Percentiles rank a stretch among this genome's conserved stretches.
Conservation (phyloP, 306 rosid genomes). For the Begonia fuchsioides region DNA sequence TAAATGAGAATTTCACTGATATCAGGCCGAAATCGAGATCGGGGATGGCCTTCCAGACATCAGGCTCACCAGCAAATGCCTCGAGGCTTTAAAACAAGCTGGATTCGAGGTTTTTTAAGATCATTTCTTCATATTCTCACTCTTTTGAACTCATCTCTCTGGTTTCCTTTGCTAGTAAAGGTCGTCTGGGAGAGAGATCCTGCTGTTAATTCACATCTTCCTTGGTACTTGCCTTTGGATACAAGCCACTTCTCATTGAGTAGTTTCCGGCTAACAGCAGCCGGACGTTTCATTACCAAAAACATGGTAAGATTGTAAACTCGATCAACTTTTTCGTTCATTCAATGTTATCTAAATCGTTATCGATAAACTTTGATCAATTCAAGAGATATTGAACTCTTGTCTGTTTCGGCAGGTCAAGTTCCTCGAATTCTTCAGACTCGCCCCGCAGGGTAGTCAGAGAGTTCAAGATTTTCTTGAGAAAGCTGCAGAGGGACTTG, state of each 20-base stretch:
- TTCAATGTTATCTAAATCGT: too few species aligned
- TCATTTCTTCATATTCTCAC: conserved; percentile 3
- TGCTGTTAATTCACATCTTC: conserved; percentile 45
- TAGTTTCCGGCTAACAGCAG: conserved; percentile 77
- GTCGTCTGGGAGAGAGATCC: conserved; percentile 83
- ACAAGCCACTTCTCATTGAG: conserved; percentile 73
- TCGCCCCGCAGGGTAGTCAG: conserved; percentile 88
- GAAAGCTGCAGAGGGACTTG: conserved; percentile 87
- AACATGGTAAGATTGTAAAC: too few species aligned
- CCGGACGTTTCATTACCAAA: conserved; percentile 73
- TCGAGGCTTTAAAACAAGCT: conserved; percentile 88
- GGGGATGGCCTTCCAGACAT: too few species aligned
- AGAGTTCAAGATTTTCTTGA: conserved; percentile 84
- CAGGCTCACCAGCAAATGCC: too few species aligned
- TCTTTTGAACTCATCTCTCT: not conserved
- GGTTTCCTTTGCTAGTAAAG: conserved; percentile 20
- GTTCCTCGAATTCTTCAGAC: conserved; percentile 49
- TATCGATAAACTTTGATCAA: too few species aligned
- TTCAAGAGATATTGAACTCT: not conserved
- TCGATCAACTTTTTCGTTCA: too few species aligned
- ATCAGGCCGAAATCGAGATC: too few species aligned
- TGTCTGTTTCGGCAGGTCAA: conserved; percentile 39
- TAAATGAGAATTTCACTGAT: not conserved
- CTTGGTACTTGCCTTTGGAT: conserved; percentile 96
- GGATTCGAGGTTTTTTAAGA: conserved; percentile 77